These are phyloP conservation scores for Gracilariopsis chorda DNA, from an alignment of 23 red algal genomes.

Conservation along the genomic window DNA sequence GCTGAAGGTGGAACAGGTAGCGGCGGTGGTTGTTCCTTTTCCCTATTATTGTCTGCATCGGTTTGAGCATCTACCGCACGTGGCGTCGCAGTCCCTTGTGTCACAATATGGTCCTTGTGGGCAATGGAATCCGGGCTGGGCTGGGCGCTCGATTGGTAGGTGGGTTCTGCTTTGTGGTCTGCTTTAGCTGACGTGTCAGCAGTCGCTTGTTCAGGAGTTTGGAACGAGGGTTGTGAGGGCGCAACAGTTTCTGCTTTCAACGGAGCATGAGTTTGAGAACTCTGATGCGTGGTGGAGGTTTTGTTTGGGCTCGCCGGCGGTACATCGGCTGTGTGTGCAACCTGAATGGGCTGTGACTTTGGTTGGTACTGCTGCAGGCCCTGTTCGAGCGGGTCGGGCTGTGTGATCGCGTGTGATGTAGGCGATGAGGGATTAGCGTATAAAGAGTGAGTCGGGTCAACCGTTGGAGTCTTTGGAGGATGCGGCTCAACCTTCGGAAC, in stretches of 20 bases:
- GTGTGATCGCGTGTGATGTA: not conserved
- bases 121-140: not conserved
- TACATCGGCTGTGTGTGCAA: not conserved
- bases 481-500: slow-evolving; percentile 2
- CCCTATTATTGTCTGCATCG: not conserved
- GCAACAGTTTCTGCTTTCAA: not conserved
- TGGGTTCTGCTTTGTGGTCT: not conserved
- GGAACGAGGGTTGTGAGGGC: not conserved
- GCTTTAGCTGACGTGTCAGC: not conserved
- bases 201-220: not conserved
- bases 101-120: not conserved
- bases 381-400: not conserved
- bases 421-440: not conserved
- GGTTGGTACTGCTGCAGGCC: not conserved
- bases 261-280: not conserved
- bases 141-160: not conserved
- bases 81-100: not conserved
- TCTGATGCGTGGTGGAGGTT: not conserved
- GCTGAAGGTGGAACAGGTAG: not conserved
- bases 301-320: not conserved
- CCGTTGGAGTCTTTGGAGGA: not conserved
- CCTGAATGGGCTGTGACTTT: not conserved
- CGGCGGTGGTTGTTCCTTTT: slow-evolving; percentile 5
- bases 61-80: not conserved
- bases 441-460: not conserved